These are phyloP conservation scores for Pseudognaphalium luteoalbum DNA, from an alignment of 129 eudicot species.

Conservation along the genomic window DNA sequence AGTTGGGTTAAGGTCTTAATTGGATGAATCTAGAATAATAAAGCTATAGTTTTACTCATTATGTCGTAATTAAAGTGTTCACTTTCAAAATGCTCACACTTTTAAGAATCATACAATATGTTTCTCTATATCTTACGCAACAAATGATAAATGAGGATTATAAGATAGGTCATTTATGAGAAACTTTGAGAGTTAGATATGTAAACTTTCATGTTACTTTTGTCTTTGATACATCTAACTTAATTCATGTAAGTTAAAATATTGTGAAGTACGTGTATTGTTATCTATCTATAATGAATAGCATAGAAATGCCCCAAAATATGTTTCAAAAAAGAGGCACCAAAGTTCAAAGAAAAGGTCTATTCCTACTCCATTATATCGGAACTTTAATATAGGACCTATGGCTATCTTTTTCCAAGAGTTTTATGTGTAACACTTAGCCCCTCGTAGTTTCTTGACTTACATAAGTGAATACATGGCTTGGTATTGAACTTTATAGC, in stretches of 20 bases:
- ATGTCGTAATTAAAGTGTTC: too few relatives aligned
- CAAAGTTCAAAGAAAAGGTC: constrained; percentile 39
- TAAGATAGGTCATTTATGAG: background rate
- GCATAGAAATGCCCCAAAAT: background rate
- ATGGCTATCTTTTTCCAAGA: constrained; percentile 26
- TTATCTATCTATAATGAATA: background rate
- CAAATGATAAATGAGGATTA: background rate
- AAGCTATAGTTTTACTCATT: too few relatives aligned
- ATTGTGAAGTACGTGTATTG: background rate
- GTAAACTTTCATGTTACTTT: background rate
- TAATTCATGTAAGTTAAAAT: background rate
- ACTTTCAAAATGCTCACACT: too few relatives aligned
- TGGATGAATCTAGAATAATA: background rate
- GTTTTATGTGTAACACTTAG: constrained; percentile 16
- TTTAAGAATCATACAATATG: too few relatives aligned
- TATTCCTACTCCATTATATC: constrained; percentile 38
- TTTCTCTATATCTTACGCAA: background rate
- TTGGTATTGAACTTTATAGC: constrained; percentile 2
- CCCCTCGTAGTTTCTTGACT: constrained; percentile 16
- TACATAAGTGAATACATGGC: constrained; percentile 3
- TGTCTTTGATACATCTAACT: background rate
- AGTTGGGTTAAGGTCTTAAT: background rate
- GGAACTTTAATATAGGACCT: constrained; percentile 39
- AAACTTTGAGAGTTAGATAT: background rate
- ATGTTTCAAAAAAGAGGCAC: constrained; percentile 45